Conservation (phyloP, 2,329 filamentous ascomycete genomes). For the Epichloe scottii region DNA sequence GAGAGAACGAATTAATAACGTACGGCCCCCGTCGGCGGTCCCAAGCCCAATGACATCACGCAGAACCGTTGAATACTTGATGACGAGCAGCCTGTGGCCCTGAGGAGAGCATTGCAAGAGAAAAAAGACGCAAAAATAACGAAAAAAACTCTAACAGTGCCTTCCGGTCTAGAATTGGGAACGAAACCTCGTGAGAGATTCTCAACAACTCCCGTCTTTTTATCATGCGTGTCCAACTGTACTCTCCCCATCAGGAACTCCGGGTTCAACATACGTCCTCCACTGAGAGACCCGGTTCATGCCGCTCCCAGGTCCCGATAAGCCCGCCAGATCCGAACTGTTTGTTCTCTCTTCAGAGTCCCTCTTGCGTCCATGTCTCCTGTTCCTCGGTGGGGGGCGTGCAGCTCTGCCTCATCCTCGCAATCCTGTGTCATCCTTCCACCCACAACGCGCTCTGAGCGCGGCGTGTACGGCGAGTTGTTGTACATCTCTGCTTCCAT, state of each 20-base stretch:
- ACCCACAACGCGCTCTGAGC: conserved; percentile 18
- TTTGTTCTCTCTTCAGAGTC: conserved; percentile 19
- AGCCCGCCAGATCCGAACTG: conserved; percentile 34
- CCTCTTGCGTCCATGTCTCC: conserved; percentile 15
- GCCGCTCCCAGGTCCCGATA: conserved; percentile 29
- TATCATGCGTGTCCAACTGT: conserved; percentile 4
- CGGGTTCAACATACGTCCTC: conserved; percentile 34
- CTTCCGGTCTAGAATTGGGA: not conserved
- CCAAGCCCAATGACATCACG: no score
- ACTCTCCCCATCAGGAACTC: conserved; percentile 23
- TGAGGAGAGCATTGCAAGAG: no score
- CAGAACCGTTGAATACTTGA: no score
- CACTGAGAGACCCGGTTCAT: conserved; percentile 37
- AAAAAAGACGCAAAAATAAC: no score
- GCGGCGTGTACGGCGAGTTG: conserved; percentile 16
- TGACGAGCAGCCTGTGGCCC: not conserved
- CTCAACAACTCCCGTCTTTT: not conserved
- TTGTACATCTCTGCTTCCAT: conserved; percentile 27
- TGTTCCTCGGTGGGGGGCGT: conserved; percentile 16
- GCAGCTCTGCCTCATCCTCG: conserved; percentile 19
- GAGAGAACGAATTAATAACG: no score
- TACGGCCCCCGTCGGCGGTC: no score
- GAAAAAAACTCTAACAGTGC: not conserved
- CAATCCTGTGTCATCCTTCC: conserved; percentile 17
- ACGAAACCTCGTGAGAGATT: not conserved